Conservation (phyloP, 2,329 filamentous ascomycete species). For the Colletotrichum zoysiae region DNA sequence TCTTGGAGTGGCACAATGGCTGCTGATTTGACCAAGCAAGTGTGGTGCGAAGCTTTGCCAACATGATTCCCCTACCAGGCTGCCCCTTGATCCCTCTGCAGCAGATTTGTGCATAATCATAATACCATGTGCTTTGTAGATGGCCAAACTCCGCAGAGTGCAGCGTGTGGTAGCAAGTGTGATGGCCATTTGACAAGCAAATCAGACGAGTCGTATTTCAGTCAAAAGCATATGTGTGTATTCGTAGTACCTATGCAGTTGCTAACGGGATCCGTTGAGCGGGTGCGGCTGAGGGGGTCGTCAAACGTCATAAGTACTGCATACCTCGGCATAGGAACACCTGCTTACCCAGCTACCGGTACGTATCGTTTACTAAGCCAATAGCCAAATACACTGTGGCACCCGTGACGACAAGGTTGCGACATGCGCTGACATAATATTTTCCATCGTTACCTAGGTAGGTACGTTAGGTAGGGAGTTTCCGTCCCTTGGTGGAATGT, state of each 20-base stretch:
- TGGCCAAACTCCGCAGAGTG: conserved; percentile 17
- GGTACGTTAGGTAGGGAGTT: background rate
- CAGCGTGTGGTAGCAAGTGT: background rate
- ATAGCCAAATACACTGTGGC: conserved; percentile 1
- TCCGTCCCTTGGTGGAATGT: background rate
- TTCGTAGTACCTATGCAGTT: background rate
- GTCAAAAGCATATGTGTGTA: background rate
- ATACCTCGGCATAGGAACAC: background rate
- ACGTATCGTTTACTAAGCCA: background rate
- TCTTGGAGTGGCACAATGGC: conserved; percentile 1
- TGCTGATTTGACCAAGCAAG: background rate
- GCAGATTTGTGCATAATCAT: background rate
- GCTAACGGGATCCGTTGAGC: conserved; percentile 16
- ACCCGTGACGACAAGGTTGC: conserved; percentile 30
- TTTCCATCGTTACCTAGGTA: background rate
- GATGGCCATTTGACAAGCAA: conserved; percentile 16
- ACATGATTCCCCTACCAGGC: background rate
- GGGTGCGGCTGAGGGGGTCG: conserved; percentile 16
- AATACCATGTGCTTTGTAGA: background rate
- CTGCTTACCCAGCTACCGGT: background rate
- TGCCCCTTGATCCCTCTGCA: conserved; percentile 20
- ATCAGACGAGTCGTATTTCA: conserved; percentile 5
- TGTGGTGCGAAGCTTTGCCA: conserved; percentile 32
- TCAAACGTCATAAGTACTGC: conserved; percentile 26
- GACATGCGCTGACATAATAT: conserved; percentile 9